A percentile compares a stretch with the other conserved stretches of the same genome.
These are phyloP conservation scores for Lactuca sativa DNA, from an alignment of 129 eudicot species.

Conservation along the genomic window DNA sequence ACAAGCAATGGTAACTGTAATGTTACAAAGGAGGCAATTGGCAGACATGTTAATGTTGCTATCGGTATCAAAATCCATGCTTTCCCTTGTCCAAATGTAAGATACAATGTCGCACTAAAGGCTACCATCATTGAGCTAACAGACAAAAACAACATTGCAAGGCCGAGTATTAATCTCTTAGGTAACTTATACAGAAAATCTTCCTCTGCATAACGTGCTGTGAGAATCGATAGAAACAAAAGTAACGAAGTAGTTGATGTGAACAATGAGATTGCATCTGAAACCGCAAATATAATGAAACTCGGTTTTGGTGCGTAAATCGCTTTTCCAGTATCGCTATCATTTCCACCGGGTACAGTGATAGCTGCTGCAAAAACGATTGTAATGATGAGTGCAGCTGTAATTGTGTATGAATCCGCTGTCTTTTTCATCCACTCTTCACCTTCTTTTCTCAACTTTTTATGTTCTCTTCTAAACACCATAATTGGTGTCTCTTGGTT, in stretches of 20 bases:
- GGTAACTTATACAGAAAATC: background rate
- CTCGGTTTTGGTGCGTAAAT: background rate
- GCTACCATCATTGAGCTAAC: background rate
- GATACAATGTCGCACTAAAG: background rate
- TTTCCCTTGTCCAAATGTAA: background rate
- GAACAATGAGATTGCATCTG: background rate
- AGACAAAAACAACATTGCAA: background rate
- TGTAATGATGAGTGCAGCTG: background rate
- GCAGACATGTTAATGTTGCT: background rate
- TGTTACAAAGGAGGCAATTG: background rate
- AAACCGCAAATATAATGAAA: background rate
- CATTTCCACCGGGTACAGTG: background rate
- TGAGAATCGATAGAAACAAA: background rate
- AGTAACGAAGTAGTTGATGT: background rate
- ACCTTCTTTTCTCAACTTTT: background rate
- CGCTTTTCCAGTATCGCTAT: background rate
- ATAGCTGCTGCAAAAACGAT: background rate
- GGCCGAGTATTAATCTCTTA: background rate
- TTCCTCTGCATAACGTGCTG: background rate
- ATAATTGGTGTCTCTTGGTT: background rate
- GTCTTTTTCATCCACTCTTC: background rate
- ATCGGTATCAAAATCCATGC: background rate
- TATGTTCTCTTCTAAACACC: constrained; percentile 4
- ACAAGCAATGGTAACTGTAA: background rate
- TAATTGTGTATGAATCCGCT: background rate